Evolutionary conservation across 768 basidiomycete genomes (phyloP), one percentile per base, ranked within the genome.

Genomic region (Zangia roseola): DNA sequence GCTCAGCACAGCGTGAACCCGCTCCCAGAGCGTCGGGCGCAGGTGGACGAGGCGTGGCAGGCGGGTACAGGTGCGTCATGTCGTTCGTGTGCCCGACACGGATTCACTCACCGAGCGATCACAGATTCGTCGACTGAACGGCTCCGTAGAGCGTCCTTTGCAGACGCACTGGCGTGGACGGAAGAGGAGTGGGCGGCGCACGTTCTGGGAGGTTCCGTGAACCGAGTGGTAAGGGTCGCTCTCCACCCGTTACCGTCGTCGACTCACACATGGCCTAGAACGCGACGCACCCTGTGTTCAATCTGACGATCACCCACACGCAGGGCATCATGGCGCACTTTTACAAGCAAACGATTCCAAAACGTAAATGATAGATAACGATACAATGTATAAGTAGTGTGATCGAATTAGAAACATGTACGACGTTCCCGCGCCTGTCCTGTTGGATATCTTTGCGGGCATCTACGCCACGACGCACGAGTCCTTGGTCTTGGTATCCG

Each of bases 1-100:
- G 90, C 95, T 0, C 97, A 98, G 61, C 93, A 97, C 55, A 79
- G 74, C 35, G 77, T 94, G 1, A 69, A 66, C 31, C 79, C 78
- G 1, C 80, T 83, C 0, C 55, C 67, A 0, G 44, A 64, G 3
- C 63, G 73, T 25, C 66, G 64, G 6, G 59, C 62, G 5, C 62
- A 66, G 36, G 54, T 83, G 8, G 56, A 57, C 4, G 53, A 40
- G 1, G 57, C 60, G 13, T 85, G 83, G 83, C 49, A 10, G 9
- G 62, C 45, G 31, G 31, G 55, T 51, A 46, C 45, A 30, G 67
- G 53, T 58, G 54, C 17, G 5, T 28, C 2, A 14, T 2, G 5
- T 8, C 1, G 6, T 12, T 21, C 0, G 10, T 10, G 4, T 39
- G 31, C 13, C 49, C 34, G 14, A 37, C 16, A 6, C 14, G 26